These are phyloP conservation scores for Euphorbia pulcherrima DNA, from an alignment of 345 rosid species.

Conservation along the genomic window DNA sequence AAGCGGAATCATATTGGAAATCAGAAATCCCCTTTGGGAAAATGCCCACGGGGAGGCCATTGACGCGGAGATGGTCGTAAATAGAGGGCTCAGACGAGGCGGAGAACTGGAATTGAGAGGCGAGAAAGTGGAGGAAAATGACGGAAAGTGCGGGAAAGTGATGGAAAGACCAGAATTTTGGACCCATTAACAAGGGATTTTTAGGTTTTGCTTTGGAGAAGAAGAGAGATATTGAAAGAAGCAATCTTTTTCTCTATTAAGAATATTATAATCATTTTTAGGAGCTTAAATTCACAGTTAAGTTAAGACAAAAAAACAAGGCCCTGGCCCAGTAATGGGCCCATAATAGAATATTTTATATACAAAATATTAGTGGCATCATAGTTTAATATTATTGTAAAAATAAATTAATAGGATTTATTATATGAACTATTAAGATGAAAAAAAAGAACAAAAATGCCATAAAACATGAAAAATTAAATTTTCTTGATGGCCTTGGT, in stretches of 20 bases:
- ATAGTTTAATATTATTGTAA: no score
- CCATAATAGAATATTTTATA: no score
- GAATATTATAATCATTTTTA: no score
- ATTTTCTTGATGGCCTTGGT: no score
- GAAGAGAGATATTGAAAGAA: not conserved
- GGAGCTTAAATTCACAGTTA: no score
- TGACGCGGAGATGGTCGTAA: conserved; percentile 22
- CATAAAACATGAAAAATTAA: no score
- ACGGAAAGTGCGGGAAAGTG: conserved; percentile 2
- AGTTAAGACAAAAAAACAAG: no score
- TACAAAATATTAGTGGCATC: no score
- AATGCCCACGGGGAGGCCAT: conserved; percentile 30
- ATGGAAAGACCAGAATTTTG: not conserved
- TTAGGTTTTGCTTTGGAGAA: not conserved
- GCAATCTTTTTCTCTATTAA: not conserved
- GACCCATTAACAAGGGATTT: conserved; percentile 9
- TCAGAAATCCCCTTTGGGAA: conserved; percentile 27
- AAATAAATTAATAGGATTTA: no score
- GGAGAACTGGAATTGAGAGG: not conserved
- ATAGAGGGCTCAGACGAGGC: conserved; percentile 4
- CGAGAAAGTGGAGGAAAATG: conserved; percentile 2
- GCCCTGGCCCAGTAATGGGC: no score
- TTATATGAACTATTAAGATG: no score
- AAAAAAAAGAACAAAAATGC: no score
- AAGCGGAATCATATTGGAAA: conserved; percentile 16